Base-by-base conservation (phyloP, 352 stramenopile genomes). In the Thalassiosira hispida region DNA sequence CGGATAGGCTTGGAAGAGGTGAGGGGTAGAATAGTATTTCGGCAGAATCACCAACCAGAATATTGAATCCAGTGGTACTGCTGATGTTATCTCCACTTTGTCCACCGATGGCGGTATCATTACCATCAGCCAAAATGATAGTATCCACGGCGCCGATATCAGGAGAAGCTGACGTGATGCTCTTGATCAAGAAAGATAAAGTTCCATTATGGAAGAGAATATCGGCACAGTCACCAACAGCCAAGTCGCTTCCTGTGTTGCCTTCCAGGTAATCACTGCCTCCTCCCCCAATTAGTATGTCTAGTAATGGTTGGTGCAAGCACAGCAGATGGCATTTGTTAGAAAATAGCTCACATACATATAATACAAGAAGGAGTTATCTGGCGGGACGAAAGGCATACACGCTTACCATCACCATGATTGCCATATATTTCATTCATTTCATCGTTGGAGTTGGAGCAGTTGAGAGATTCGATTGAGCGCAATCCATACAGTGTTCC, bases 21-120 rank as follows among this genome's bases (percentile, higher is more conserved):
- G n/a, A 73, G 56, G 51, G 77, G 81, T 0, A 59, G 4, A 57
- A 84, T 62, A 29, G 29, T n/a, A n/a, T n/a, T n/a, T n/a, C 53
- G 5, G 40, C 65, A 44, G 25, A 72, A 62, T 70, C 63, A 46
- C 76, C 65, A 52, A 76, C 29, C 4, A 76, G 35, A 57, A 86
- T 59, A 22, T 86, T n/a, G n/a, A n/a, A n/a, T n/a, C n/a, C n/a
- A n/a, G n/a, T n/a, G n/a, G n/a, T n/a, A n/a, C n/a, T n/a, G n/a
- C n/a, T n/a, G n/a, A n/a, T n/a, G n/a, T n/a, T n/a, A n/a, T n/a
- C n/a, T n/a, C n/a, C n/a, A n/a, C n/a, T n/a, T n/a, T n/a, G n/a
- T n/a, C n/a, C n/a, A n/a, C n/a, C n/a, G n/a, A n/a, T n/a, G n/a
- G n/a, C n/a, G n/a, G n/a, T n/a, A n/a, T n/a, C n/a, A n/a, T n/a